Evolutionary conservation across 2,329 filamentous ascomycete species (phyloP), one percentile per base, ranked within the genome.

Genomic region (Curvularia spicifera): DNA sequence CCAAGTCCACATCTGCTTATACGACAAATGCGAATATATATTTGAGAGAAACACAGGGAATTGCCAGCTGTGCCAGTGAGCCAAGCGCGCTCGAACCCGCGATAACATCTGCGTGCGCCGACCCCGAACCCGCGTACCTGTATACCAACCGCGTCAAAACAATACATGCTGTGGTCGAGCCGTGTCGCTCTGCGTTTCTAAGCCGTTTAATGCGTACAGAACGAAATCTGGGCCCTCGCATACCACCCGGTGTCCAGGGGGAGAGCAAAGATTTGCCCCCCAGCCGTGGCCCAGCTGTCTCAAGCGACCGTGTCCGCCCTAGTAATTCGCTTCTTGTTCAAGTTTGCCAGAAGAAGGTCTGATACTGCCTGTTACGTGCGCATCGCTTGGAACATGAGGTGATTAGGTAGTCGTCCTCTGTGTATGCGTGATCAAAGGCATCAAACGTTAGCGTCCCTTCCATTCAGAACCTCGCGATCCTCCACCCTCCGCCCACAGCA

Each of bases 321-420:
- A 40, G 53, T 48, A 47, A 44, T 24, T 43, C 53, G 37, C 49
- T 55, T 42, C 44, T 33, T 46, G 39, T 35, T n/a, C 44, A 24
- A 22, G 13, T 40, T 10, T 33, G 26, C 22, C 15, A 43, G 33
- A 40, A 37, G 43, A 18, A 24, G 31, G 20, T 18, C 33, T 31
- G 29, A 43, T 24, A 44, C 35, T 39, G 24, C 59, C 44, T 31
- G 35, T 56, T 50, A 49, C 56, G 54, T 59, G 57, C 43, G 52
- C 56, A 51, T 58, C 59, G 55, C 57, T 51, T 58, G 60, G 59
- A 63, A 56, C 58, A 61, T 66, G 63, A 65, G 59, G 69, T 65
- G 63, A 63, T 57, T 56, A 44, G 63, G 70, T 67, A 54, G 59
- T 68, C 69, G 65, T 55, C 35, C 15, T 37, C 65, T 64, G 66